These are phyloP conservation scores for Hypsizygus marmoreus DNA, from an alignment of 768 basidiomycete genomes.

Conservation along the genomic window DNA sequence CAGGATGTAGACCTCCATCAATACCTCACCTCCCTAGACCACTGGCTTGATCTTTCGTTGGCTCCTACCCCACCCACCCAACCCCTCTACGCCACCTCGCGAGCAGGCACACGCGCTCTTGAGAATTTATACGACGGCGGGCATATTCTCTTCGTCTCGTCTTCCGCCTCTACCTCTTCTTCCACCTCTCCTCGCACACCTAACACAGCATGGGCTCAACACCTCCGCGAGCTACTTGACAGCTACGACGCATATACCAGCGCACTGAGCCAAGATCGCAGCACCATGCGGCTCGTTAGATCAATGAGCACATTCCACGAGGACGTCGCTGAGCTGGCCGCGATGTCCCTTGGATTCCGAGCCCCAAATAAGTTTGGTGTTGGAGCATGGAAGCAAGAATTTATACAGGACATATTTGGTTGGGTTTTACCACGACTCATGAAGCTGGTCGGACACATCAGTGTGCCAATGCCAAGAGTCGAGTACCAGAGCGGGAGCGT, in stretches of 20 bases:
- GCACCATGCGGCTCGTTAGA: constrained; percentile 19
- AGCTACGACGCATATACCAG: constrained; percentile 19
- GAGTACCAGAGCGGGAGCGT: constrained; percentile 36
- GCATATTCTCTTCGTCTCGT: constrained; percentile 15
- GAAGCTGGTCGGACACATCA: constrained; percentile 24
- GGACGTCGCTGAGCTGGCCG: constrained; percentile 13
- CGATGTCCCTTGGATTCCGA: constrained; percentile 9
- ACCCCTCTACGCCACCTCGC: constrained; percentile 25
- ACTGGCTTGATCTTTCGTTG: constrained; percentile 24
- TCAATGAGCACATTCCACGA: constrained; percentile 15
- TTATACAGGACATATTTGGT: constrained; percentile 29
- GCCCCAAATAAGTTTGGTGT: constrained; percentile 9
- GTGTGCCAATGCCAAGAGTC: constrained; percentile 38
- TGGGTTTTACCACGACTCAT: constrained; percentile 37
- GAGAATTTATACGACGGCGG: constrained; percentile 26
- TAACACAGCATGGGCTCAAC: constrained; percentile 18
- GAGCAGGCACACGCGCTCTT: constrained; percentile 18
- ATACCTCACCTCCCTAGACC: constrained; percentile 18
- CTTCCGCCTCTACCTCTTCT: background rate
- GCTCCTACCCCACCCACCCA: constrained; percentile 7
- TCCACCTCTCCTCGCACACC: background rate
- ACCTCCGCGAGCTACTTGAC: constrained; percentile 15
- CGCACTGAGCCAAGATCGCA: constrained; percentile 20
- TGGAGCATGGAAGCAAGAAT: constrained; percentile 13
- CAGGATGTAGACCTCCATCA: constrained; percentile 17